These are phyloP conservation scores for Plenodomus biglobosus DNA, from an alignment of 2,329 filamentous ascomycete genomes.

Conservation along the genomic window DNA sequence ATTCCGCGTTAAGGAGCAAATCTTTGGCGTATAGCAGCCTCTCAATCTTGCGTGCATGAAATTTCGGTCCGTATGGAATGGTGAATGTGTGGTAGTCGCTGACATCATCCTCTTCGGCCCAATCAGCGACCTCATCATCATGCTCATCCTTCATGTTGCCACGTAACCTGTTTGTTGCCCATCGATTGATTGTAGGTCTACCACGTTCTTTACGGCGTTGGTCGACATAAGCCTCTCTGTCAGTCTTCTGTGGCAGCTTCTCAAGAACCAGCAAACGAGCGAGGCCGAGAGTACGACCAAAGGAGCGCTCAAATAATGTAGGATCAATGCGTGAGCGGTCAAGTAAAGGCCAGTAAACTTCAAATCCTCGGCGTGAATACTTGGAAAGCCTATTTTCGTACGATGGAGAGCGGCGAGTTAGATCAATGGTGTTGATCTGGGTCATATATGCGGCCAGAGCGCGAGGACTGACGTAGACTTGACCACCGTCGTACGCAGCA, in stretches of 20 bases:
- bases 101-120: conserved; percentile 74
- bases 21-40: conserved; percentile 81
- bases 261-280: conserved; percentile 79
- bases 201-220: conserved; percentile 72
- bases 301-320: conserved; percentile 83
- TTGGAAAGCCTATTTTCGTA: conserved; percentile 87
- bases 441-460: conserved; percentile 78
- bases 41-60: conserved; percentile 69
- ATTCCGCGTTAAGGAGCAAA: conserved; percentile 77
- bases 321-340: conserved; percentile 78
- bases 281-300: conserved; percentile 72
- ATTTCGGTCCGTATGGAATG: conserved; percentile 63
- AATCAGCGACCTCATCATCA: conserved; percentile 82
- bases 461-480: conserved; percentile 77
- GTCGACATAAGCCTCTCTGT: conserved; percentile 70
- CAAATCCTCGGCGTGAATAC: conserved; percentile 78
- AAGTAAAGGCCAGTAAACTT: conserved; percentile 76
- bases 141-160: conserved; percentile 77
- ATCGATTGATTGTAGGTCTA: conserved; percentile 58
- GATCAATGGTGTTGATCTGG: conserved; percentile 77
- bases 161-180: conserved; percentile 45
- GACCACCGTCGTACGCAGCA: conserved; percentile 75
- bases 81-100: conserved; percentile 72
- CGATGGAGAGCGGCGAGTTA: conserved; percentile 77
- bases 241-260: conserved; percentile 67